Evolutionary conservation across 2,329 filamentous ascomycete species (phyloP).

Genomic region (Mollisia scopiformis): DNA sequence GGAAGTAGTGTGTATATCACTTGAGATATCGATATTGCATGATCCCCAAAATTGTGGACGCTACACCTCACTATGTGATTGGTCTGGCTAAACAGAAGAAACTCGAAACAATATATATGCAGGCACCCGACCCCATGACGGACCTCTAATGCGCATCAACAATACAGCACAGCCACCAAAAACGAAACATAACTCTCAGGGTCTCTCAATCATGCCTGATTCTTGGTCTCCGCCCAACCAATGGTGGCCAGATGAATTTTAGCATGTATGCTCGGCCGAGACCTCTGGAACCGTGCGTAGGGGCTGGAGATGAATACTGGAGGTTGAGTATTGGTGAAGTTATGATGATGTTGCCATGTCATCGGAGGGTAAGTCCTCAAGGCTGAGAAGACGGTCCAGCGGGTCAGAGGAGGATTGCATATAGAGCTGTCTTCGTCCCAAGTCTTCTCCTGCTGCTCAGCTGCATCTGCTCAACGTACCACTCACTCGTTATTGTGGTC

Average conservation of each 20-base stretch:
- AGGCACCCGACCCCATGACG: background rate
- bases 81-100: background rate
- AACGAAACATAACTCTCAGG: background rate
- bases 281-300: background rate
- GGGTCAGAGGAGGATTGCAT: background rate
- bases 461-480: background rate
- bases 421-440: background rate
- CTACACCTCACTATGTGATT: background rate
- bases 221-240: background rate
- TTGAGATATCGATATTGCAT: background rate
- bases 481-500: constrained; percentile 5
- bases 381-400: background rate
- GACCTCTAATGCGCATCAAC: background rate
- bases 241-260: background rate
- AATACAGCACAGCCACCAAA: background rate
- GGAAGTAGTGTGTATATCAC: background rate
- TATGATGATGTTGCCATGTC: background rate
- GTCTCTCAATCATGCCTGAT: background rate
- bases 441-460: background rate
- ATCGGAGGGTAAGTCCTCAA: background rate
- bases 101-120: background rate
- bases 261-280: background rate
- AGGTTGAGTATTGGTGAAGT: background rate
- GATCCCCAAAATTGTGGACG: background rate
- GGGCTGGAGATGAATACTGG: background rate